Percentiles rank a stretch among this genome's conserved stretches.
Evolutionary conservation across 1,284 basidiomycete genomes (phyloP).

Genomic region (Puccinia polysora): DNA sequence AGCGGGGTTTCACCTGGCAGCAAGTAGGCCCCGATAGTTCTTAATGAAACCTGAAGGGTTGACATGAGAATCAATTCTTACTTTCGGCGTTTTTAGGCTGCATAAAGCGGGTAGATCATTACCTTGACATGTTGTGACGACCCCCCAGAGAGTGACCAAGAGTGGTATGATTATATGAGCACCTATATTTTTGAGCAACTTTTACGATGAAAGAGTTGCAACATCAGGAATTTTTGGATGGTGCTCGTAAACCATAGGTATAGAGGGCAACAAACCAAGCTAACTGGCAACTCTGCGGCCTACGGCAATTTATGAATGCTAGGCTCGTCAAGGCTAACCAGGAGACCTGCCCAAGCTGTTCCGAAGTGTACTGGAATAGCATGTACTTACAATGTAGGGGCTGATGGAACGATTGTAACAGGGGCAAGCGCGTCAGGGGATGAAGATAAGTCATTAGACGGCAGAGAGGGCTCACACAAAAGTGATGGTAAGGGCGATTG

Average conservation of each 20-base stretch:
- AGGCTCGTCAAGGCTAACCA: too few relatives aligned
- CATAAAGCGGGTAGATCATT: background rate
- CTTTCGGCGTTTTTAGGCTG: background rate
- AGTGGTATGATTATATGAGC: slow-evolving; percentile 32
- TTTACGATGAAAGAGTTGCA: background rate
- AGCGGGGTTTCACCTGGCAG: slow-evolving; percentile 5
- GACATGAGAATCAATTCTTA: background rate
- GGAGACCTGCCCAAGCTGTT: too few relatives aligned
- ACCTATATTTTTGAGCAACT: slow-evolving; percentile 36
- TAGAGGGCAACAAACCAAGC: slow-evolving; percentile 15
- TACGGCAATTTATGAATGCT: background rate
- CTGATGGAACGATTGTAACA: slow-evolving; percentile 3
- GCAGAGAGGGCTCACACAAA: slow-evolving; percentile 20
- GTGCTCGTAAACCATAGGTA: background rate
- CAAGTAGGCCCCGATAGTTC: slow-evolving; percentile 30
- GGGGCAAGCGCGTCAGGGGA: background rate
- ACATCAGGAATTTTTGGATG: too few relatives aligned
- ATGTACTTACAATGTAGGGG: slow-evolving; percentile 31
- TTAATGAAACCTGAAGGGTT: slow-evolving; percentile 27
- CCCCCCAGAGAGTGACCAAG: slow-evolving; percentile 35
- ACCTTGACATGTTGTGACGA: slow-evolving; percentile 42
- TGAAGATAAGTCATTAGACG: background rate
- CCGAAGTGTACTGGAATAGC: too few relatives aligned
- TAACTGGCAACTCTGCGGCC: slow-evolving; percentile 36
- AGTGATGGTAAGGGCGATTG: slow-evolving; percentile 37